Base-by-base conservation (phyloP, 768 basidiomycete species). In the Phaeotremella fagi region DNA sequence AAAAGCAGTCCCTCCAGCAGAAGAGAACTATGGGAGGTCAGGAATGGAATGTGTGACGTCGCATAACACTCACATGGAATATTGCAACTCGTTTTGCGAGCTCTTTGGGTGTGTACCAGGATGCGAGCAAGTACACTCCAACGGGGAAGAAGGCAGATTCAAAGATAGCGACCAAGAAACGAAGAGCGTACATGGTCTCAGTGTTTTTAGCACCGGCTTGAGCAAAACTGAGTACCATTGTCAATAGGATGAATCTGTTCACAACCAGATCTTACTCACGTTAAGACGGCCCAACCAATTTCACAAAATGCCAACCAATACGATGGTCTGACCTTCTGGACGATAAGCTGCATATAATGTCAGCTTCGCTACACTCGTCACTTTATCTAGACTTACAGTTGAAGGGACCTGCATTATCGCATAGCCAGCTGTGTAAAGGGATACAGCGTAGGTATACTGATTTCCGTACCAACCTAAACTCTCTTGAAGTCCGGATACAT, bases 91-190 rank as follows among this genome's bases (percentile, higher is more conserved):
- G 50, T 31, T 63, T 63, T 44, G 54, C 54, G 18, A 63, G 45
- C 42, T 63, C 55, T 12, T 41, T 29, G 15, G 45, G 38, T 14
- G 51, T 50, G 28, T 57, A 57, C 59, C 59, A 60, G 0, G 55
- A 57, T 33, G 59, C 59, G 14, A 61, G 44, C 31, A 33, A 33
- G 31, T 52, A 60, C 18, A 50, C 27, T 16, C 20, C 31, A 2
- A 64, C 49, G 2, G 62, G 59, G 33, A 26, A 54, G 55, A 57
- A 64, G 12, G 41, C 46, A n/a, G 48, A 48, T 38, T 64, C 62
- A 35, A 57, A 60, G 5, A 60, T 23, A 15, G 23, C 59, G 24
- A 61, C 45, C 14, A 52, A 37, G 31, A 33, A 33, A 33, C 31
- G 31, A 16, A 33, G 31, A 33, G 31, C 31, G 16, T 33, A 52